phyloP scores from a whole-genome alignment of 192 early-diverging fungal species.

The Borealophlyctis nickersoniae region DNA sequence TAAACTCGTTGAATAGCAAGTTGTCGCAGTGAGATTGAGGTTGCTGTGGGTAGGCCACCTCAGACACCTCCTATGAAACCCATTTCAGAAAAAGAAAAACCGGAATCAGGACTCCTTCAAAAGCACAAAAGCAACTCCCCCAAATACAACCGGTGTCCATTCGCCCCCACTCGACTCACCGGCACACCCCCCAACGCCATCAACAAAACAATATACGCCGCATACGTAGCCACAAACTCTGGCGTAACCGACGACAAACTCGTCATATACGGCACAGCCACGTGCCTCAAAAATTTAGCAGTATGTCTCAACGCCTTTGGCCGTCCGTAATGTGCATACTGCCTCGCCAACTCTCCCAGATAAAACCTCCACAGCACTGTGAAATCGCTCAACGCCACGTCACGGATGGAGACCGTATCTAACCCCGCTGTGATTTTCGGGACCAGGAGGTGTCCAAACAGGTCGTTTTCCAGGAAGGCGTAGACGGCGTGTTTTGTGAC shows the following conservation, averaged over 20 bases:
- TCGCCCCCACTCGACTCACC: too few species aligned
- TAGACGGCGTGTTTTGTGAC: constrained; percentile 41
- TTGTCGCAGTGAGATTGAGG: constrained; percentile 27
- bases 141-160: too few species aligned
- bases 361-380: constrained; percentile 41
- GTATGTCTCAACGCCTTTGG: constrained; percentile 43
- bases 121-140: too few species aligned
- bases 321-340: constrained; percentile 38
- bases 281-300: constrained; percentile 40
- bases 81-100: too few species aligned
- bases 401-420: constrained; percentile 28
- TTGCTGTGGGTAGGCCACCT: constrained; percentile 30
- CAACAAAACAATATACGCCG: constrained; percentile 32
- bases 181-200: constrained; percentile 47
- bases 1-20: constrained; percentile 39
- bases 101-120: too few species aligned
- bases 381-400: constrained; percentile 37
- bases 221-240: constrained; percentile 38
- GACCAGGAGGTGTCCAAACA: constrained; percentile 31
- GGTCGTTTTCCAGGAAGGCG: constrained; percentile 43
- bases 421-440: constrained; percentile 33
- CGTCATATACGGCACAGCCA: constrained; percentile 41
- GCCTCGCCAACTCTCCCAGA: constrained; percentile 41
- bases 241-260: constrained; percentile 28
- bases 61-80: constrained; percentile 32